phyloP scores from a whole-genome alignment of 768 basidiomycete species.

The Collybia mongolica region DNA sequence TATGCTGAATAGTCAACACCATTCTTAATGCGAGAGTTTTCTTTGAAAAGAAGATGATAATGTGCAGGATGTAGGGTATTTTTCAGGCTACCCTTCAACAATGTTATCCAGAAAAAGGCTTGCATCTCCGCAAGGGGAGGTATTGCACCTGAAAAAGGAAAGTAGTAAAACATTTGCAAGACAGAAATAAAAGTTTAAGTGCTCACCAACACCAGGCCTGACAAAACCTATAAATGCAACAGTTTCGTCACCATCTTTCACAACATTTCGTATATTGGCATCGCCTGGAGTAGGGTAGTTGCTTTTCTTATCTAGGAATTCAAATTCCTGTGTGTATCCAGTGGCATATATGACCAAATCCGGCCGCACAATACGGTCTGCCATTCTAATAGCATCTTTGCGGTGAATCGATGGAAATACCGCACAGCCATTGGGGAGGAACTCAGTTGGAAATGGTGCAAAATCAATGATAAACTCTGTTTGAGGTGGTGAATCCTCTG shows the following conservation, averaged over 20 bases:
- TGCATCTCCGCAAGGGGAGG: conserved; percentile 64
- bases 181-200: neutral
- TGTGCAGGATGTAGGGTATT: conserved; percentile 42
- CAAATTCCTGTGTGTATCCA: conserved; percentile 46
- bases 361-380: conserved; percentile 37
- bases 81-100: conserved; percentile 41
- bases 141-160: conserved; percentile 42
- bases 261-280: conserved; percentile 43
- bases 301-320: conserved; percentile 33
- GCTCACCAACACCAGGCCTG: conserved; percentile 54
- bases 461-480: conserved; percentile 48
- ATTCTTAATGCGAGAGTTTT: conserved; percentile 54
- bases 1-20: conserved; percentile 60
- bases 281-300: conserved; percentile 39
- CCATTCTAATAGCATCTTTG: conserved; percentile 43
- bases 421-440: conserved; percentile 40
- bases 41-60: conserved; percentile 53
- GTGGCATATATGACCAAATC: conserved; percentile 50
- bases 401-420: conserved; percentile 41
- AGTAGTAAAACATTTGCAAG: conserved; percentile 9
- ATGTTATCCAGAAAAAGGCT: conserved; percentile 53
- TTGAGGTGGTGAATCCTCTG: conserved; percentile 43
- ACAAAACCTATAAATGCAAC: conserved; percentile 59
- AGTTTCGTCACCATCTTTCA: conserved; percentile 39
- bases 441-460: conserved; percentile 52